These are phyloP conservation scores for Marasmius tenuissimus DNA, from an alignment of 1,284 basidiomycete genomes.

Conservation along the genomic window DNA sequence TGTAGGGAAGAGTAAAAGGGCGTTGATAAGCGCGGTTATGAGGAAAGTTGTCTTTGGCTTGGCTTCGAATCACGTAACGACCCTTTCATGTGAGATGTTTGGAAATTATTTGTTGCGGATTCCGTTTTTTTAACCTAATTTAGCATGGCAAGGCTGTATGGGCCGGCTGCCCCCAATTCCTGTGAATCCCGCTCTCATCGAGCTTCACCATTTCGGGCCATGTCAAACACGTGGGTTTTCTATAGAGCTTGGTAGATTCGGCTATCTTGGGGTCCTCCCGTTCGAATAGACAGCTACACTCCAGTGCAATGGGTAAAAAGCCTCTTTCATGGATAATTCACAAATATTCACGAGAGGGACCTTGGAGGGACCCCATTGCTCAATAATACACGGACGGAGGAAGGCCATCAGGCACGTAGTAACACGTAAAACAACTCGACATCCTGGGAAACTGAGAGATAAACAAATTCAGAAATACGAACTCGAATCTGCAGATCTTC, in stretches of 20 bases:
- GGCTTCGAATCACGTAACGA: slow-evolving; percentile 27
- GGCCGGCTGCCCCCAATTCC: background rate
- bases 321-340: no score
- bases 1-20: slow-evolving; percentile 12
- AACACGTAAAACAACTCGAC: no score
- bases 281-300: no score
- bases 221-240: background rate
- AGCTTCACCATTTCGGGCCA: slow-evolving; percentile 7
- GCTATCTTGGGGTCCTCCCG: no score
- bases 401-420: no score
- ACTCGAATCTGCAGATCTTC: no score
- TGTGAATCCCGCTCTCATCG: slow-evolving; percentile 1
- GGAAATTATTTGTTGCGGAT: slow-evolving; percentile 14
- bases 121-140: slow-evolving; percentile 25
- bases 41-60: slow-evolving; percentile 29
- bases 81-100: slow-evolving; percentile 24
- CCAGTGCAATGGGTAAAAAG: no score
- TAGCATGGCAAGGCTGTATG: slow-evolving; percentile 21
- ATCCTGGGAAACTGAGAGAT: no score
- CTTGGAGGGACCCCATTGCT: no score
- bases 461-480: no score
- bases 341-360: no score
- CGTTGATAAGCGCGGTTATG: slow-evolving; percentile 28
- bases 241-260: background rate
- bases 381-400: no score